phyloP scores from a whole-genome alignment of 2,329 filamentous ascomycete species.

The Colletotrichum horii region DNA sequence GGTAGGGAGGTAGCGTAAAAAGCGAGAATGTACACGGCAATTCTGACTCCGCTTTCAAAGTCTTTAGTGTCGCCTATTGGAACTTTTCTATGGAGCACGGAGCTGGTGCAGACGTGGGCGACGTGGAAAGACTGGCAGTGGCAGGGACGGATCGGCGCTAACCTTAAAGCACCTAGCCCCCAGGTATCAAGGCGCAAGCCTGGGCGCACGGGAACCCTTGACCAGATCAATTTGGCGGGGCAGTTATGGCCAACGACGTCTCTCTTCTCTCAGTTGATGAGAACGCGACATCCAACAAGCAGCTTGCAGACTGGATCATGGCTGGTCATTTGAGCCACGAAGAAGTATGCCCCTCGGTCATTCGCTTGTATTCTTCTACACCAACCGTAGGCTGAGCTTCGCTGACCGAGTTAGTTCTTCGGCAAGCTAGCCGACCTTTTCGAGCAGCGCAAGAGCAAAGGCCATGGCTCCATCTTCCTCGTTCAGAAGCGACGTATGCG shows the following conservation, averaged over 20 bases:
- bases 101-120: background rate
- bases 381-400: too few relatives aligned
- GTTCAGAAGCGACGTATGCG: slow-evolving; percentile 76
- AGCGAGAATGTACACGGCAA: background rate
- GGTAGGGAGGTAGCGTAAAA: background rate
- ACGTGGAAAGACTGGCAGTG: background rate
- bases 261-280: background rate
- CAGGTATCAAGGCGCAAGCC: background rate
- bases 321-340: slow-evolving; percentile 61
- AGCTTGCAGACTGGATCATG: slow-evolving; percentile 31
- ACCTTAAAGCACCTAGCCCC: background rate
- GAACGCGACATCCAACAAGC: background rate
- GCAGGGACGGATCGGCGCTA: background rate
- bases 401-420: slow-evolving; percentile 70
- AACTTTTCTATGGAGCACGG: background rate
- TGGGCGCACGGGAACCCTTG: background rate
- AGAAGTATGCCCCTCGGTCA: slow-evolving; percentile 52
- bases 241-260: background rate
- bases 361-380: background rate
- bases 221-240: background rate
- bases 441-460: slow-evolving; percentile 67
- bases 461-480: slow-evolving; percentile 76
- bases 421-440: slow-evolving; percentile 71
- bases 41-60: background rate
- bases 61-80: background rate